Evolutionary conservation across 2,329 filamentous ascomycete species (phyloP).

Genomic region (Penicillium thymicola): DNA sequence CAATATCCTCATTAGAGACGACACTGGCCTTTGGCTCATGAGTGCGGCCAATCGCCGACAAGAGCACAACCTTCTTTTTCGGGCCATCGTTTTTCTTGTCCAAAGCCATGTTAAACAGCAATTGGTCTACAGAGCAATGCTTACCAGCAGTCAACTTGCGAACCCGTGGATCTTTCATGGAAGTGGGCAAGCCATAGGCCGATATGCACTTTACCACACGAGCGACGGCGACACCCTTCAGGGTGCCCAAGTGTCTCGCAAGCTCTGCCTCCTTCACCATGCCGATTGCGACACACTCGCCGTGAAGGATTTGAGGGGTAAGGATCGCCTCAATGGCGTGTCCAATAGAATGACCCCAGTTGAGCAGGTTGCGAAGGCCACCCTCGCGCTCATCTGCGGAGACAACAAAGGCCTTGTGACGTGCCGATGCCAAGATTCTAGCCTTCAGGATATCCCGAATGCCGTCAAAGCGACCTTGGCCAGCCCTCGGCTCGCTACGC

Average conservation of each 20-base stretch:
- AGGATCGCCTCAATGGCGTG: slow-evolving; percentile 95
- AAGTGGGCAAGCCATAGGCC: slow-evolving; percentile 87
- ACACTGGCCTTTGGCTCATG: slow-evolving; percentile 83
- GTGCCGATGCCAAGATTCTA: slow-evolving; percentile 84
- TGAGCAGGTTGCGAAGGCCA: slow-evolving; percentile 87
- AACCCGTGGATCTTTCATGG: slow-evolving; percentile 77
- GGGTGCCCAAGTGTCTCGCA: slow-evolving; percentile 79
- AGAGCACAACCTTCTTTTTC: slow-evolving; percentile 92
- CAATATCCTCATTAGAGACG: slow-evolving; percentile 81
- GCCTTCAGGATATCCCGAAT: slow-evolving; percentile 70
- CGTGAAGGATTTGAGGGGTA: slow-evolving; percentile 91
- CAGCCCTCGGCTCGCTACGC: slow-evolving; percentile 57
- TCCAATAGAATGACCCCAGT: slow-evolving; percentile 97
- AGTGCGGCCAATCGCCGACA: slow-evolving; percentile 85
- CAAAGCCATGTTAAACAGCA: slow-evolving; percentile 91
- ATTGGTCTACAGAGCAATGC: slow-evolving; percentile 76
- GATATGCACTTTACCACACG: slow-evolving; percentile 88
- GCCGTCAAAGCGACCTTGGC: slow-evolving; percentile 60
- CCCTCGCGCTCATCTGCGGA: slow-evolving; percentile 93
- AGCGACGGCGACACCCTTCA: slow-evolving; percentile 83
- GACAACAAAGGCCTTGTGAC: slow-evolving; percentile 90
- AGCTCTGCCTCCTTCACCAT: slow-evolving; percentile 98
- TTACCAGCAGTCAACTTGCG: slow-evolving; percentile 80
- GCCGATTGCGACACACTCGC: slow-evolving; percentile 92
- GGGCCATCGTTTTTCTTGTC: slow-evolving; percentile 98